Conservation (phyloP, 768 basidiomycete species). For the Lyophyllum shimeji region DNA sequence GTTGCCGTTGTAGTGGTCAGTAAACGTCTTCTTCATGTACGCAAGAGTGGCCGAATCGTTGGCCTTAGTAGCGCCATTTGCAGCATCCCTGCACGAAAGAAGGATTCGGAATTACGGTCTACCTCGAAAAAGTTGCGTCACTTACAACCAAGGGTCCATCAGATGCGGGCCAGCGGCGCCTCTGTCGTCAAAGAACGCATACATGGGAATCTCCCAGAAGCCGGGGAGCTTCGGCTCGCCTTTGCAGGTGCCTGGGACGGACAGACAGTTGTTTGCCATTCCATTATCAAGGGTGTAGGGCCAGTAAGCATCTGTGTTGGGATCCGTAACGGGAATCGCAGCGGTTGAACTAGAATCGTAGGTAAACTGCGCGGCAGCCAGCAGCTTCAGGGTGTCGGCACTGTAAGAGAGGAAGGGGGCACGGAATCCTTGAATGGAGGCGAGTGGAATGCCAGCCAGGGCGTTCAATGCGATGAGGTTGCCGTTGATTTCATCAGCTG, state of each 20-base stretch:
- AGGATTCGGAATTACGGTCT: neutral
- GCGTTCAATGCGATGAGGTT: conserved; percentile 79
- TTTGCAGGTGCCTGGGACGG: conserved; percentile 54
- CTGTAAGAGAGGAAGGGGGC: conserved; percentile 74
- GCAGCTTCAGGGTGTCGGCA: conserved; percentile 56
- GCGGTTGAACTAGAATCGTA: conserved; percentile 70
- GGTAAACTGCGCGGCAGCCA: conserved; percentile 57
- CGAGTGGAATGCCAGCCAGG: conserved; percentile 72
- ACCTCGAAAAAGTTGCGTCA: conserved; percentile 5
- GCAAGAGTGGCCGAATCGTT: conserved; percentile 65
- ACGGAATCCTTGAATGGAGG: conserved; percentile 68
- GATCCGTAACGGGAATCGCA: conserved; percentile 64
- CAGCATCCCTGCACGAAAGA: conserved; percentile 40
- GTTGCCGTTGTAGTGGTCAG: conserved; percentile 69
- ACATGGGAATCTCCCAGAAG: conserved; percentile 87
- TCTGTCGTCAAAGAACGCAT: conserved; percentile 65
- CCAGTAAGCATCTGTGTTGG: conserved; percentile 75
- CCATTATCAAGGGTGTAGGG: conserved; percentile 82
- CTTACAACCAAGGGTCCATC: conserved; percentile 85
- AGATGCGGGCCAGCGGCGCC: conserved; percentile 61
- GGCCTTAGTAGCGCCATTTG: conserved; percentile 47
- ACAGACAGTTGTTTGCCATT: conserved; percentile 74
- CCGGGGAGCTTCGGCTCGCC: conserved; percentile 74
- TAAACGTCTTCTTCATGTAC: conserved; percentile 77
- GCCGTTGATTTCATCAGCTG: conserved; percentile 68